These are phyloP conservation scores for Sporothrix pallida DNA, from an alignment of 2,329 filamentous ascomycete species.

Conservation along the genomic window DNA sequence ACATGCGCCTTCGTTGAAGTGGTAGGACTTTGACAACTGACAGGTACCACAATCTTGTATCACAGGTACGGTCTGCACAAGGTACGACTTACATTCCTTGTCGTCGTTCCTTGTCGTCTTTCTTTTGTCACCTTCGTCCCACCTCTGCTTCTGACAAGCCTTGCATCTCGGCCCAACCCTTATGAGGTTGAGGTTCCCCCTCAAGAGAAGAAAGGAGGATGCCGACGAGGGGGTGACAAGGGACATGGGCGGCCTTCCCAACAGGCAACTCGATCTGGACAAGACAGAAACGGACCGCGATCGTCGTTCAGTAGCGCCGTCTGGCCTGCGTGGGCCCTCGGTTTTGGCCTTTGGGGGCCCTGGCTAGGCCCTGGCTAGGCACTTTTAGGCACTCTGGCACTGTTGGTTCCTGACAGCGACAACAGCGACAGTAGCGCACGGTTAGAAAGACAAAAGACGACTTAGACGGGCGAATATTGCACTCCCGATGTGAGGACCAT, in stretches of 20 bases:
- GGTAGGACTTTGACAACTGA: not conserved
- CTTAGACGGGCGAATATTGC: not conserved
- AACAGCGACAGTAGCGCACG: not conserved
- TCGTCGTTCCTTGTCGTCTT: not conserved
- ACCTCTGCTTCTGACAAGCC: not conserved
- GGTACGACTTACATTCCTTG: not conserved
- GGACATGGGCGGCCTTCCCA: not conserved
- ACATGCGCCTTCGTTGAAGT: not conserved
- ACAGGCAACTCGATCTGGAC: conserved; percentile 21
- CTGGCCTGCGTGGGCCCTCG: no score
- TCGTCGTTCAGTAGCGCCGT: conserved; percentile 7
- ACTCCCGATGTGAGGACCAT: not conserved
- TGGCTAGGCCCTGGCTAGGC: not conserved
- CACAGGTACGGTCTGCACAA: not conserved
- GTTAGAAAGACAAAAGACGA: not conserved
- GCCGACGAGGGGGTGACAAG: not conserved
- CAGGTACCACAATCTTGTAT: not conserved
- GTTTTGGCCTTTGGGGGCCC: not conserved
- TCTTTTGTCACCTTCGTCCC: not conserved
- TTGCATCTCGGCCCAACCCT: conserved; percentile 1
- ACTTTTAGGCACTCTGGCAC: not conserved
- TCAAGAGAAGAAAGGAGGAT: not conserved
- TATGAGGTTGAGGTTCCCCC: not conserved
- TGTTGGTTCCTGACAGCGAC: no score
- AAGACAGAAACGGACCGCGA: conserved; percentile 13